Base-by-base conservation (phyloP, 495 filamentous ascomycete genomes). In the Poronia punctata region DNA sequence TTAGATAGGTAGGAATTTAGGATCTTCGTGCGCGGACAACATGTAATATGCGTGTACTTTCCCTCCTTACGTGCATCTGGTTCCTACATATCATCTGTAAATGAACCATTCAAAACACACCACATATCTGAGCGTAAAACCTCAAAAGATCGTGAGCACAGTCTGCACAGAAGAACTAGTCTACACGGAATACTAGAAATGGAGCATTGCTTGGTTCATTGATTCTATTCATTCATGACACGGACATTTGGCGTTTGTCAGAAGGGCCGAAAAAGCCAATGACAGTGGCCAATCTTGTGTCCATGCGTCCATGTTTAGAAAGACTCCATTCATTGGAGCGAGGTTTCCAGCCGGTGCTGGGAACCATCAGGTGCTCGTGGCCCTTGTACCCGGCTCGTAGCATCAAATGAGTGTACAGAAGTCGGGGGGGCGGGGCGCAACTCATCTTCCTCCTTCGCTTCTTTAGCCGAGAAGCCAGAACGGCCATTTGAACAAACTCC, bases 201-300 rank as follows among this genome's bases (percentile, higher is more conserved):
- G 11, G 32, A 28, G 20, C 7, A 22, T 6, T 27, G 24, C 18
- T 28, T 35, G 32, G 24, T 37, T 44, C 41, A 37, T 44, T 32
- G 37, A 12, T 22, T 44, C 33, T 34, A 37, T 44, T 44, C 33
- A 44, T 44, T 28, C 35, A 38, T 38, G 30, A 43, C 40, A 37
- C 14, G 29, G 21, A 14, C 14, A 26, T 14, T 18, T 29, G 16
- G 15, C 32, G 11, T 35, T 32, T n/a, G 23, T 35, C 40, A 14
- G 8, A 41, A 7, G 29, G 30, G 16, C 30, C 11, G 16, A 18
- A 31, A 15, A 2, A 24, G 10, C 26, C 2, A 16, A 9, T 19
- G 35, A n/a, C 5, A 34, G n/a, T 3, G 9, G 3, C 6, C 10
- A 11, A 4, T n/a, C 26, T n/a, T 29, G 26, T 5, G 26, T 29